Percentiles rank a stretch among this genome's conserved stretches.
phyloP scores from a whole-genome alignment of 106 monocot species.

The Dioscorea zingiberensis region DNA sequence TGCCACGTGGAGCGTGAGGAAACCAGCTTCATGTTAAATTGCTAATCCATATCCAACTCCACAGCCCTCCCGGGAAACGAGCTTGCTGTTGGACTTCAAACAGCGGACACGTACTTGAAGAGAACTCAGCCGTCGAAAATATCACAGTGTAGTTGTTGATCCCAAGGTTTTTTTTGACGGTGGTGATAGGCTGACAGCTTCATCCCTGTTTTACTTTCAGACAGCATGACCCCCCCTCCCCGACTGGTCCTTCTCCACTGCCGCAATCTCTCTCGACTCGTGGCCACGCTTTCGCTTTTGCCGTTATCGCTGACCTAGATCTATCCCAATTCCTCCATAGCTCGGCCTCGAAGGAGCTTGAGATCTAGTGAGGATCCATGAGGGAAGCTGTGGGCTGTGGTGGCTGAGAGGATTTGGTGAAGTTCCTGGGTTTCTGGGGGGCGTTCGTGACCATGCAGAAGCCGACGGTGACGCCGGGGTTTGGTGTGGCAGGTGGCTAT shows the following conservation, averaged over 20 bases:
- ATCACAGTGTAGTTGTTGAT: no score
- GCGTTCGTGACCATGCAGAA: neutral
- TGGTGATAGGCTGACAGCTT: no score
- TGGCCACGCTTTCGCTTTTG: neutral
- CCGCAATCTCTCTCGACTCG: neutral
- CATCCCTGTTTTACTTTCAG: no score
- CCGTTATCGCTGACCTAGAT: neutral
- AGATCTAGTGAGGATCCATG: neutral
- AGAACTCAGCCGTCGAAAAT: no score
- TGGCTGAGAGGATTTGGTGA: neutral
- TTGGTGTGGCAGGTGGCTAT: neutral
- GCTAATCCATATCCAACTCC: no score
- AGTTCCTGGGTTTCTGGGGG: neutral
- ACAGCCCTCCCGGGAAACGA: no score
- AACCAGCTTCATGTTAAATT: no score
- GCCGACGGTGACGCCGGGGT: neutral
- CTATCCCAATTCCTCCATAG: neutral
- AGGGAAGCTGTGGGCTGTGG: neutral
- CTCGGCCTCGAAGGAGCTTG: neutral
- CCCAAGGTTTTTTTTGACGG: no score
- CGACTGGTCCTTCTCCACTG: constrained; percentile 1
- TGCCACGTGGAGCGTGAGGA: no score
- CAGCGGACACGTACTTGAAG: no score
- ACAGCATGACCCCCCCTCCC: no score
- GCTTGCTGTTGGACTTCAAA: no score